Evolutionary conservation across 2,329 filamentous ascomycete species (phyloP).

Genomic region (Colletotrichum simmondsii): DNA sequence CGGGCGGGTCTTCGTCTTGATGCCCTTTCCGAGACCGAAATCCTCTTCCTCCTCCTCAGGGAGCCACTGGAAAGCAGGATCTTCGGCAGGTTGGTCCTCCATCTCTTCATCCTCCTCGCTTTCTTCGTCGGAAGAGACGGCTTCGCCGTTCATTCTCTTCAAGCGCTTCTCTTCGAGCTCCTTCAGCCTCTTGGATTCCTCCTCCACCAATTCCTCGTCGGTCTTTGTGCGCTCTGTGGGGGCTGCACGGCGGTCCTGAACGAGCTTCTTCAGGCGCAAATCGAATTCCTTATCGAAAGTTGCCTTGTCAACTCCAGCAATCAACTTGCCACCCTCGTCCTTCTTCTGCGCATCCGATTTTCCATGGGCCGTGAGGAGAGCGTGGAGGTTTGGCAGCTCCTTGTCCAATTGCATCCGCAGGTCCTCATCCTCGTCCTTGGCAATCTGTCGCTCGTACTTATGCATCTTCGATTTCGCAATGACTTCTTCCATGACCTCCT

Average conservation of each 20-base stretch:
- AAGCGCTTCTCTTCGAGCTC: constrained; percentile 85
- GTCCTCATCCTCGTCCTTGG: constrained; percentile 94
- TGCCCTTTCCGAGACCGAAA: constrained; percentile 70
- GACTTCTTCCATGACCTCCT: constrained; percentile 97
- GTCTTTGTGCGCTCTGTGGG: constrained; percentile 92
- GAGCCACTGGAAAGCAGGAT: constrained; percentile 44
- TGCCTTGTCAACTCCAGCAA: constrained; percentile 69
- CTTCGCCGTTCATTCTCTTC: constrained; percentile 87
- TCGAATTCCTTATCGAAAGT: constrained; percentile 91
- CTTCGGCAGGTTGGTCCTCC: constrained; percentile 43
- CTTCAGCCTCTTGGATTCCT: constrained; percentile 80
- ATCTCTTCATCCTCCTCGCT: constrained; percentile 52
- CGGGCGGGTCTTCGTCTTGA: constrained; percentile 61
- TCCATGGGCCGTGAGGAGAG: constrained; percentile 70
- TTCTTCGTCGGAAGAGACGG: constrained; percentile 70
- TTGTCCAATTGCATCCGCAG: constrained; percentile 86
- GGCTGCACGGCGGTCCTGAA: constrained; percentile 84
- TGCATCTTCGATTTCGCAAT: constrained; percentile 97
- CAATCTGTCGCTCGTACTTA: constrained; percentile 92
- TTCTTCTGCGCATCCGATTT: constrained; percentile 40
- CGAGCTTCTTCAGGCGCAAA: constrained; percentile 81
- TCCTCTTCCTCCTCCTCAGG: constrained; percentile 60
- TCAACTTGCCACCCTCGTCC: constrained; percentile 40
- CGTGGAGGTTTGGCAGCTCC: constrained; percentile 80
- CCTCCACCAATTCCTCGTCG: constrained; percentile 83